Evolutionary conservation across 2,329 filamentous ascomycete genomes (phyloP).

Genomic region (Corinectria fuckeliana): DNA sequence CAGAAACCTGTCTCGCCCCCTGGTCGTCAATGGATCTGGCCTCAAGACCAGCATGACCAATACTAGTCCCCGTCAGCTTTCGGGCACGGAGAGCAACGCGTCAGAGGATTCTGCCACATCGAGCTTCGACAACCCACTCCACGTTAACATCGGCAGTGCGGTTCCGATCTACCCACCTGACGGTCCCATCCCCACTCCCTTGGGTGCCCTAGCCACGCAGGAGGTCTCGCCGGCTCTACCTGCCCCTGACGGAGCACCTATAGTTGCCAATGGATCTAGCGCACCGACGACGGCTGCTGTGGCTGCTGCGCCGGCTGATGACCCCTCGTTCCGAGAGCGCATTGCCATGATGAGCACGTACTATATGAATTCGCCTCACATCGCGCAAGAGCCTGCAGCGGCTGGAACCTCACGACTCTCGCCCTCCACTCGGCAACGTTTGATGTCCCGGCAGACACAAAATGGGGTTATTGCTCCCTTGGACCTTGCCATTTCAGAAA

Average conservation of each 20-base stretch:
- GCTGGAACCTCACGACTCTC: slow-evolving; percentile 41
- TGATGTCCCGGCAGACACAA: slow-evolving; percentile 51
- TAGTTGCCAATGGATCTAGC: slow-evolving; percentile 46
- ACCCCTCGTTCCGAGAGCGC: slow-evolving; percentile 50
- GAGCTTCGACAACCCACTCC: slow-evolving; percentile 39
- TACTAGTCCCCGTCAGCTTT: slow-evolving; percentile 29
- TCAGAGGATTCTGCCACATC: slow-evolving; percentile 31
- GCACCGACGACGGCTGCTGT: slow-evolving; percentile 22
- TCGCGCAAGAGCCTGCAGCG: slow-evolving; percentile 42
- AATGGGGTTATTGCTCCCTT: slow-evolving; percentile 61
- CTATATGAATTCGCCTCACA: slow-evolving; percentile 37
- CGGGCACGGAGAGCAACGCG: slow-evolving; percentile 21
- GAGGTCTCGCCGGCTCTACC: slow-evolving; percentile 28
- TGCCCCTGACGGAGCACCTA: slow-evolving; percentile 37
- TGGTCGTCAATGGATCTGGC: slow-evolving; percentile 60
- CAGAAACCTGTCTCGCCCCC: slow-evolving; percentile 50
- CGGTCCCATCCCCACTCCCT: slow-evolving; percentile 11
- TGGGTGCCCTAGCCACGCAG: neutral
- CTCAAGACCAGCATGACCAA: slow-evolving; percentile 44
- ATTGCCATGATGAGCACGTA: slow-evolving; percentile 49
- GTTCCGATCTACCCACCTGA: slow-evolving; percentile 23
- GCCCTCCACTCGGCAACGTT: slow-evolving; percentile 45
- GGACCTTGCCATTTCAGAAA: slow-evolving; percentile 59
- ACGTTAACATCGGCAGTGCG: slow-evolving; percentile 32
- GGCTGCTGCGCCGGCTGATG: slow-evolving; percentile 39